A percentile compares a stretch with the other conserved stretches of the same genome.
Conservation (phyloP, 2,329 filamentous ascomycete species). For the Apiospora kogelbergensis region DNA sequence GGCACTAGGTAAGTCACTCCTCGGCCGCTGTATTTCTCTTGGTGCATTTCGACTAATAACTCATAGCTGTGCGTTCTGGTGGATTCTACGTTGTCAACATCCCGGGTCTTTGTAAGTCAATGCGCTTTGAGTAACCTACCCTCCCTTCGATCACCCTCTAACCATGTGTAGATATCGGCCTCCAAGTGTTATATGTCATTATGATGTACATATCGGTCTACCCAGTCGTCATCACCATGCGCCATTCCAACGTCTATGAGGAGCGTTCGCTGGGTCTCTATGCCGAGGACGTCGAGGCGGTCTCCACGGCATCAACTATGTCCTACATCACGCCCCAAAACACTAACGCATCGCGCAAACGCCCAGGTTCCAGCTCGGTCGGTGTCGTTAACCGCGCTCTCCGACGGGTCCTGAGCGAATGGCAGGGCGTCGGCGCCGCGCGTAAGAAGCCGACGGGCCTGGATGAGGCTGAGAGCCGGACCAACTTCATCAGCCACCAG, state of each 20-base stretch:
- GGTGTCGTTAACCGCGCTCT: conserved; percentile 36
- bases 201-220: conserved; percentile 69
- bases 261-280: conserved; percentile 66
- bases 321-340: not conserved
- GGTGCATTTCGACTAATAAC: not conserved
- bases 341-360: not conserved
- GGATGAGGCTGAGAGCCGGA: conserved; percentile 33
- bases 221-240: conserved; percentile 62
- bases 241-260: conserved; percentile 72
- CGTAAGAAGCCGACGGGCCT: conserved; percentile 18
- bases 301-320: not conserved
- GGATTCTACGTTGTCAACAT: conserved; percentile 55
- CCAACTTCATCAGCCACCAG: conserved; percentile 54
- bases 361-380: conserved; percentile 18
- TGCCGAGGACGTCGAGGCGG: conserved; percentile 31
- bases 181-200: conserved; percentile 60
- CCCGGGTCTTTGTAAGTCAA: conserved; percentile 35
- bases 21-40: not conserved
- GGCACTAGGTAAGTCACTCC: conserved; percentile 36
- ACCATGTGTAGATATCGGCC: conserved; percentile 43
- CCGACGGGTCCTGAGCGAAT: conserved; percentile 37
- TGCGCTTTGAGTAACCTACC: too few species aligned
- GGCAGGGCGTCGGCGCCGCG: conserved; percentile 44
- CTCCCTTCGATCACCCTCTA: too few species aligned
- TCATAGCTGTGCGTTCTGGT: conserved; percentile 46